Conservation (phyloP, 1,139 yeast species). For the Candida pseudocylindracea region DNA sequence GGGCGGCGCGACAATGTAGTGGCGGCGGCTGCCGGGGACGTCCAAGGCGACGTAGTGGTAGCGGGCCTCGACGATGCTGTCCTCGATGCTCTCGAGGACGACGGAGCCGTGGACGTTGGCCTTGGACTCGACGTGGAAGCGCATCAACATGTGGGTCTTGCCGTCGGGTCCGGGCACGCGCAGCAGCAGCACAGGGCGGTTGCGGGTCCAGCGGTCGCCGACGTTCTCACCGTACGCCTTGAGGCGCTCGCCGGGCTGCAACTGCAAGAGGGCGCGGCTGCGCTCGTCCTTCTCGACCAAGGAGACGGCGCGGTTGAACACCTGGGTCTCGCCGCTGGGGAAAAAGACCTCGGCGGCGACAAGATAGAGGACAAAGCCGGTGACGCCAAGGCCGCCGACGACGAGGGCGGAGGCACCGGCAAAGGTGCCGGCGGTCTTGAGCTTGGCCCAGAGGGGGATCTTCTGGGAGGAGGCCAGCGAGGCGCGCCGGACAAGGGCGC, state of each 20-base stretch:
- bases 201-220: slow-evolving; percentile 68
- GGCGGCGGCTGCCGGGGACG: slow-evolving; percentile 44
- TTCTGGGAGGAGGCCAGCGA: too few relatives aligned
- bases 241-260: slow-evolving; percentile 32
- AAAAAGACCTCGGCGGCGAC: slow-evolving; percentile 59
- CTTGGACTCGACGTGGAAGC: slow-evolving; percentile 62
- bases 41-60: slow-evolving; percentile 60
- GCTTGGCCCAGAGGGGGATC: too few relatives aligned
- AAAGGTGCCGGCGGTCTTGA: slow-evolving; percentile 13
- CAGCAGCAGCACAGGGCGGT: slow-evolving; percentile 51
- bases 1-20: slow-evolving; percentile 42
- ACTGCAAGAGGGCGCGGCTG: slow-evolving; percentile 34
- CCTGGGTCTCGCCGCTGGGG: slow-evolving; percentile 80
- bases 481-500: too few relatives aligned
- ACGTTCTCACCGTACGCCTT: slow-evolving; percentile 65
- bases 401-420: slow-evolving; percentile 38
- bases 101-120: slow-evolving; percentile 36
- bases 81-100: slow-evolving; percentile 56
- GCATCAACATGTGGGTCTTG: slow-evolving; percentile 61
- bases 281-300: slow-evolving; percentile 45
- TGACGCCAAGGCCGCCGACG: slow-evolving; percentile 43
- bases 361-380: slow-evolving; percentile 51
- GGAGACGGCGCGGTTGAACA: slow-evolving; percentile 70
- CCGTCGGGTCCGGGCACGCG: slow-evolving; percentile 44
- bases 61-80: slow-evolving; percentile 43